Percentiles rank a stretch among this genome's conserved stretches.
phyloP scores from a whole-genome alignment of 257 asterid genomes.

The Nicotiana knightiana region DNA sequence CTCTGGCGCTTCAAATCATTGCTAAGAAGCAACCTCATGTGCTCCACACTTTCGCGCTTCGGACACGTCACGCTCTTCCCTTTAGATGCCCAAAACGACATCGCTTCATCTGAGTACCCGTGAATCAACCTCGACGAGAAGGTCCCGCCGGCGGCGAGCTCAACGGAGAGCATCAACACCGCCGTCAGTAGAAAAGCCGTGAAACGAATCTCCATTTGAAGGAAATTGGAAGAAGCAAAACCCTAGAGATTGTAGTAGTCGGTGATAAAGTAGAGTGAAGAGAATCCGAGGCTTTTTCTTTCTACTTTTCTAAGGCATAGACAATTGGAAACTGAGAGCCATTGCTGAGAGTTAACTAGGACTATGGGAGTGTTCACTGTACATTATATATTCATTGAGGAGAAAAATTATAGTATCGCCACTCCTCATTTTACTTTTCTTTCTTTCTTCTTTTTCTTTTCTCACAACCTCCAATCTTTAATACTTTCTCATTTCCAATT shows the following conservation, averaged over 20 bases:
- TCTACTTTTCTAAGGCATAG: neutral
- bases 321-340: neutral
- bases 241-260: neutral
- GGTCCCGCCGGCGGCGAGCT: slow-evolving; percentile 14
- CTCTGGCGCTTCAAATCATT: slow-evolving; percentile 63
- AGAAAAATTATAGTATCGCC: neutral
- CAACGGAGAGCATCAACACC: slow-evolving; percentile 7
- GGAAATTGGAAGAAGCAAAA: neutral
- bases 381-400: neutral
- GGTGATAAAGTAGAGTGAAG: neutral
- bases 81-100: slow-evolving; percentile 30
- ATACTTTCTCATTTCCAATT: too few relatives aligned
- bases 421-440: neutral
- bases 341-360: neutral
- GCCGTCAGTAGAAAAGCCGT: neutral
- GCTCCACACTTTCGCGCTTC: slow-evolving; percentile 41
- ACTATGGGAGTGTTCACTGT: neutral
- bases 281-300: neutral
- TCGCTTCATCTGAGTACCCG: slow-evolving; percentile 50
- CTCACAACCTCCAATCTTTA: neutral
- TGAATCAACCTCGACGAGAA: slow-evolving; percentile 55
- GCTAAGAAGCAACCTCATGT: slow-evolving; percentile 40
- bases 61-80: slow-evolving; percentile 32
- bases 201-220: neutral
- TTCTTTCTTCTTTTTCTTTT: neutral